Base-by-base conservation (phyloP, 192 early-diverging fungal genomes). In the Rhizophagus clarus region DNA sequence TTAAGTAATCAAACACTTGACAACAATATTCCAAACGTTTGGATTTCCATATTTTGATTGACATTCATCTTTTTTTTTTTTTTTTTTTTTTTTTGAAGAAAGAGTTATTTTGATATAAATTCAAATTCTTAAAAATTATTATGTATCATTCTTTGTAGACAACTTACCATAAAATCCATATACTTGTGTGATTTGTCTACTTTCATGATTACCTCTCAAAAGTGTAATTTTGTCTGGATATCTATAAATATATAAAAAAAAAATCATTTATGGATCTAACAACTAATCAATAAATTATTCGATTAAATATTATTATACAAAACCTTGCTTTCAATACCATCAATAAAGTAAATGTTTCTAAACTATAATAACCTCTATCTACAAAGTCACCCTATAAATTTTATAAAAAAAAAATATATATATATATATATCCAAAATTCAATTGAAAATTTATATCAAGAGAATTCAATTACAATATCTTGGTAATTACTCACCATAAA, bases 161-260 rank as follows among this genome's bases (percentile, higher is more conserved):
- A 10, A 32, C 74, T 79, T 83, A 95, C 95, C 95, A 85, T 95
- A 97, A 84, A 97, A 97, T 29, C 96, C 96, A 85, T 97, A 97
- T 22, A 99, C 96, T 80, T 97, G 96, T 10, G 97, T 99, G 80
- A 99, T 97, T 82, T 99, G 96, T 74, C 96, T 85, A 79, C 94
- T 95, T 86, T 99, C 97, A 85, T 99, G 97, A 85, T 99, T 99
- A 76, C 97, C 97, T 63, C 97, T 88, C 79, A 99, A 85, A 31
- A 99, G 87, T 32, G 96, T 98, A 60, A 99, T 97, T 81, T 97
- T 97, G 78, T 97, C 95, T 12, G 97, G 97, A 90, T 96, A 97
- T 88, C 94, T 95, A 78, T 49, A 7, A 0, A 11, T 68, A 29
- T 20, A 64, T 28, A n/a, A n/a, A 61, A 29, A 1, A 37, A 26